Conservation (phyloP, 345 rosid genomes). For the Moringa oleifera region DNA sequence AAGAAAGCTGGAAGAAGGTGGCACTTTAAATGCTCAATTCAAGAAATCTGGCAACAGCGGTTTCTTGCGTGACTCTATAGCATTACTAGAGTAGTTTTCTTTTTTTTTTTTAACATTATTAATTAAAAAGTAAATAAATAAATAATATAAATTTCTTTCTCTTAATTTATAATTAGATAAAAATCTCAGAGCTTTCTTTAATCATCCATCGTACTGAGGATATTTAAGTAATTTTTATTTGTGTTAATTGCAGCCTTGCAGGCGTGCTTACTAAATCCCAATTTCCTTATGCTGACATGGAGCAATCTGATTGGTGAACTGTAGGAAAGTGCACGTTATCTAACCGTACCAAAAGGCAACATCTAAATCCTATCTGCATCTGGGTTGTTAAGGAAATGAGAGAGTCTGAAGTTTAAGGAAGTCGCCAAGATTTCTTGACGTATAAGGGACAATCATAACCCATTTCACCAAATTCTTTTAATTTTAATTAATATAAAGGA, state of each 20-base stretch:
- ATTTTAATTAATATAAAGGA: too few species aligned
- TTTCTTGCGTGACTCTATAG: conserved; percentile 10
- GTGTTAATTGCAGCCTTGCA: too few species aligned
- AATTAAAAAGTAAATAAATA: too few species aligned
- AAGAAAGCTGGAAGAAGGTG: too few species aligned
- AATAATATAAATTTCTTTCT: too few species aligned
- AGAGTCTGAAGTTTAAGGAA: neutral
- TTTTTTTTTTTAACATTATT: too few species aligned
- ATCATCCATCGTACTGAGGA: too few species aligned
- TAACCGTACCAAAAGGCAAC: neutral
- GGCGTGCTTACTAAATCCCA: too few species aligned
- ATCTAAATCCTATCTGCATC: neutral
- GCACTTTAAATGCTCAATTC: neutral
- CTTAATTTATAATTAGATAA: too few species aligned
- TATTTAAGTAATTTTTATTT: too few species aligned
- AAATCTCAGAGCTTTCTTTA: too few species aligned
- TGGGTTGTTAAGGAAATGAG: neutral
- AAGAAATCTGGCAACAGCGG: neutral
- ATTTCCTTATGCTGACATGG: neutral
- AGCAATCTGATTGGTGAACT: neutral
- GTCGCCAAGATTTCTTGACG: neutral
- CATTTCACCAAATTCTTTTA: neutral
- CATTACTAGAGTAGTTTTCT: too few species aligned
- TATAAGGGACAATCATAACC: neutral
- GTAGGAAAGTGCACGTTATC: neutral